Base-by-base conservation (phyloP, 2,329 filamentous ascomycete species). In the Aaosphaeria arxii region DNA sequence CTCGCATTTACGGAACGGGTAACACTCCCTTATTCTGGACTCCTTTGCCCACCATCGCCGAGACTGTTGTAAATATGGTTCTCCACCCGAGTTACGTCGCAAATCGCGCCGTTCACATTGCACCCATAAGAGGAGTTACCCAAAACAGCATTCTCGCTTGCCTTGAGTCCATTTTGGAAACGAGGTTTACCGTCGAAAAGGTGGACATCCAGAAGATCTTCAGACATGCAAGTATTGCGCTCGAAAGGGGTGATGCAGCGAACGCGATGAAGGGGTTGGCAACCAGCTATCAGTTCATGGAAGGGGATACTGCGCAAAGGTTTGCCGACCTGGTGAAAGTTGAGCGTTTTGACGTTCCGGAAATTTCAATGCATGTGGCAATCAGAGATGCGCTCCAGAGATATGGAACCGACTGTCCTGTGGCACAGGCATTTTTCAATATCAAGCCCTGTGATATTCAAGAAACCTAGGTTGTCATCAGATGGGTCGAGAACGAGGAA, bases 1-100 rank as follows among this genome's bases (percentile, higher is more conserved):
- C 65, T 3, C 55, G 66, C n/a, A 67, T 71, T 48, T 69, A 71
- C 44, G 67, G 64, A 29, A 59, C 60, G 0, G 66, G 67, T 2
- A 48, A 61, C 5, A 65, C 64, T 13, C 48, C 43, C 0, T 45
- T 64, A 0, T 63, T 52, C 44, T 70, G 66, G 67, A 71, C 67
- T 2, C 65, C 67, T 0, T 53, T 64, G 11, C 49, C 50, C 1
- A 50, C 46, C 9, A 64, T 70, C 11, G 65, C 52, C 1, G 45
- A 50, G 1, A 61, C 66, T 11, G 62, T 54, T 1, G 58, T 45
- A 5, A 62, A 61, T 28, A 70, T 71, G 59, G 51, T 70, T 5
- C 55, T 54, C 5, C 55, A 60, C 29, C 64, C 66, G 0, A 40
- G 45, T 0, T 39, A 52, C 6, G 40, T 66, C 6, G 3, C 39